These are phyloP conservation scores for Cladosporium sp. DNA, from an alignment of 2,329 filamentous ascomycete genomes.

Conservation along the genomic window DNA sequence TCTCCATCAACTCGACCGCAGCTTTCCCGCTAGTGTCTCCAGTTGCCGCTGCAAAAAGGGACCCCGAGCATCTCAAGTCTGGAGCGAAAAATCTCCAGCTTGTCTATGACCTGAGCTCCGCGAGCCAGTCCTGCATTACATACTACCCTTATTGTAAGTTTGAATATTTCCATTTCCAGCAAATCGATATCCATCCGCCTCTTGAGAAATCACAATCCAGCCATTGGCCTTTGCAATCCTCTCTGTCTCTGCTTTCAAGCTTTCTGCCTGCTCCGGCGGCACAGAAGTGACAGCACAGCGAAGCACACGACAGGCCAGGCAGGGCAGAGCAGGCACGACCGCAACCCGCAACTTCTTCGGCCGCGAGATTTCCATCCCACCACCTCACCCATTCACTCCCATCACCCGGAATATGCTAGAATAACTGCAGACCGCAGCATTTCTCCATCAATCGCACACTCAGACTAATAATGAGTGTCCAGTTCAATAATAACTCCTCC, in stretches of 20 bases:
- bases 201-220: too few species aligned
- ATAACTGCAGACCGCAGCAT: not conserved
- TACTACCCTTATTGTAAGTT: too few species aligned
- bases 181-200: too few species aligned
- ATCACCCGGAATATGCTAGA: slow-evolving; percentile 1
- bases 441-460: not conserved
- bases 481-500: slow-evolving; percentile 9
- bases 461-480: slow-evolving; percentile 13
- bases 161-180: too few species aligned
- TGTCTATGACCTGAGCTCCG: not conserved
- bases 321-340: too few species aligned
- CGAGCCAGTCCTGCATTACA: not conserved
- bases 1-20: too few species aligned
- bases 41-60: not conserved
- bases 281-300: slow-evolving; percentile 1
- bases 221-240: too few species aligned
- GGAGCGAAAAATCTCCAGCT: not conserved
- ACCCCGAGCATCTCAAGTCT: too few species aligned
- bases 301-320: not conserved
- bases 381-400: not conserved
- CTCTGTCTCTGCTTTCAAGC: too few species aligned
- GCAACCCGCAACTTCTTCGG: slow-evolving; percentile 4
- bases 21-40: not conserved
- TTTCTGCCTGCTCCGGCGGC: not conserved
- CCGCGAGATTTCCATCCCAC: not conserved